Percentiles rank a stretch among this genome's conserved stretches.
phyloP scores from a whole-genome alignment of 2,329 filamentous ascomycete species.

The Penicillium paneum region DNA sequence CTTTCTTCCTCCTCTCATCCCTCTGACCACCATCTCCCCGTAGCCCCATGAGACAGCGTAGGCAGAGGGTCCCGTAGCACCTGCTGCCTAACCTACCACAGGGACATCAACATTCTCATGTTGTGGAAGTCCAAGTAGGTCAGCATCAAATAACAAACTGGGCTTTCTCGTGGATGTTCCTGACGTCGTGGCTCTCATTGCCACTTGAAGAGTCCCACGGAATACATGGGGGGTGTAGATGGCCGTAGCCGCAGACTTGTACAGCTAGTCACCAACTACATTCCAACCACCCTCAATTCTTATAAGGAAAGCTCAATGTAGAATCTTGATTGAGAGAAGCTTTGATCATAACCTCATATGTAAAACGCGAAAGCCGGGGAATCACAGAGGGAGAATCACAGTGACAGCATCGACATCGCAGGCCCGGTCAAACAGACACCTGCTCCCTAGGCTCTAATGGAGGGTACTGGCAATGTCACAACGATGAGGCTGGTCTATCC shows the following conservation, averaged over 20 bases:
- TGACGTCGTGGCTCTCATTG: too few species aligned
- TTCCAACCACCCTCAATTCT: background rate
- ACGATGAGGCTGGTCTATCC: background rate
- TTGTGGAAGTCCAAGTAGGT: too few species aligned
- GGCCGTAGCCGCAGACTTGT: too few species aligned
- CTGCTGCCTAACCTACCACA: too few species aligned
- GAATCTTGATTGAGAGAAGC: background rate
- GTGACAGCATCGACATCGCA: background rate
- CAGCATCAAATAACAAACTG: too few species aligned
- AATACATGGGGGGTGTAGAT: too few species aligned
- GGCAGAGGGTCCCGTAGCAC: too few species aligned
- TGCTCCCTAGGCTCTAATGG: background rate
- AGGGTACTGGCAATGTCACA: background rate
- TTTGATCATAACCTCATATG: slow-evolving; percentile 8
- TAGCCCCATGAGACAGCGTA: background rate
- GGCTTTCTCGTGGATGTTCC: too few species aligned
- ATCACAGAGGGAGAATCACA: background rate
- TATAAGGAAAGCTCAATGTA: background rate
- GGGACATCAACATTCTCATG: too few species aligned
- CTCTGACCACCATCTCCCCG: background rate
- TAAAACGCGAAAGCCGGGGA: slow-evolving; percentile 5
- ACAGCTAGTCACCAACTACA: background rate
- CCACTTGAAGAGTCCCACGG: too few species aligned
- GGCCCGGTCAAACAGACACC: background rate
- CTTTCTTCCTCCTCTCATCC: too few species aligned